Percentiles rank a stretch among this genome's conserved stretches.
Evolutionary conservation across 148 eudicot genomes (phyloP).

Genomic region (Arbutus unedo): DNA sequence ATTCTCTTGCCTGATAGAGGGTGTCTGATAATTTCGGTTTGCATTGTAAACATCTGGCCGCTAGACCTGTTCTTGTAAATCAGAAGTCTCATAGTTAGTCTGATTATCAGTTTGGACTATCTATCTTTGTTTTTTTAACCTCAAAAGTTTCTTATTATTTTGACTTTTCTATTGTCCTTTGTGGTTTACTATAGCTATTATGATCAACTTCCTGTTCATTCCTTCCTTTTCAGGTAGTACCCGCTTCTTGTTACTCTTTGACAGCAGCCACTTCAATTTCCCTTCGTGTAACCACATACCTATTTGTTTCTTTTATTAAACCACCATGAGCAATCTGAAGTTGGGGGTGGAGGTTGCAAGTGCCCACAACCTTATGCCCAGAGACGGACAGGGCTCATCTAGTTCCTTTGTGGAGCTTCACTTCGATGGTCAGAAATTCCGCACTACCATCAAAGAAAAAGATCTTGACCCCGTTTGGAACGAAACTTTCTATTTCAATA

Average conservation of each 20-base stretch:
- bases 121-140: background rate
- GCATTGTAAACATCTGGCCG: background rate
- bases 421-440: constrained; percentile 64
- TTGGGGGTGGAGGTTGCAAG: constrained; percentile 82
- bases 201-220: background rate
- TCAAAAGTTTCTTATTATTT: background rate
- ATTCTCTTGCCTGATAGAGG: too few relatives aligned
- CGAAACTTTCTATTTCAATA: constrained; percentile 72
- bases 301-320: background rate
- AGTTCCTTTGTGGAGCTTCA: constrained; percentile 73
- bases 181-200: too few relatives aligned
- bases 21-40: background rate
- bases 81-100: background rate
- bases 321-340: constrained; percentile 58
- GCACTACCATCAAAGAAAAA: constrained; percentile 64
- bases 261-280: background rate
- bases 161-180: background rate
- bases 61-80: background rate
- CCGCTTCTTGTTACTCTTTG: background rate
- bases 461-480: constrained; percentile 85
- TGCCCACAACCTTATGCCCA: constrained; percentile 69
- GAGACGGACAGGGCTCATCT: constrained; percentile 75
- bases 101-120: background rate
- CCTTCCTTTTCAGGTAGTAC: constrained; percentile 18
- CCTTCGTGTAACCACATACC: background rate